Base-by-base conservation (phyloP, 2,329 filamentous ascomycete genomes). In the Fusarium sp. region DNA sequence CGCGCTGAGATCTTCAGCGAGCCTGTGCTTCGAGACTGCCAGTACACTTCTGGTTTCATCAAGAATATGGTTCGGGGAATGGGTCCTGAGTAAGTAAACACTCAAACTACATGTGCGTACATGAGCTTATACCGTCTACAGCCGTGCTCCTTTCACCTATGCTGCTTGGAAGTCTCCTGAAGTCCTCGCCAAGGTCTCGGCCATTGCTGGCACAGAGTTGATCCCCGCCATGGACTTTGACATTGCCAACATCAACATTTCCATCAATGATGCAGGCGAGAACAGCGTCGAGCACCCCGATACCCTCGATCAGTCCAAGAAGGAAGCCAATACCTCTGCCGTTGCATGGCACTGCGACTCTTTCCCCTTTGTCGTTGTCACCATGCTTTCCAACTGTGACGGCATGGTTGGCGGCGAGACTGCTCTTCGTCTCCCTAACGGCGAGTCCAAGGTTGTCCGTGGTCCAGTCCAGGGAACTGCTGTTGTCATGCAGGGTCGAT, bases 361-460 rank as follows among this genome's bases (percentile, higher is more conserved):
- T 68, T 88, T 87, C 70, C 85, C 87, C 1, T 90, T 89, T 68
- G 87, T 89, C n/a, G 88, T 84, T 59, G 85, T 89, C 8, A 80
- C 82, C 3, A 90, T 89, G 86, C 77, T 89, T 11, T 86, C 84
- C 39, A 85, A 89, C 69, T 88, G 85, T 61, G 81, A 79, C 0
- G 77, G 78, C 38, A 89, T 89, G 86, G 75, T 86, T n/a, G 87
- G 86, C 5, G 86, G 86, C 3, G 86, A 89, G 74, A 89, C 86
- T 1, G 85, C 83, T 2, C 72, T 89, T 15, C 78, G 80, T 26
- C 85, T 78, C 1, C 80, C 77, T 2, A 77, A 78, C 24, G 84
- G 85, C 6, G 79, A 83, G 3, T 77, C 85, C 11, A 72, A 84
- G 61, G 86, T 85, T 70, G 81, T 88, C 38, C 78, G 85, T 47